phyloP scores from a whole-genome alignment of 2,329 filamentous ascomycete species.

The Pestalotiopsis sp. region DNA sequence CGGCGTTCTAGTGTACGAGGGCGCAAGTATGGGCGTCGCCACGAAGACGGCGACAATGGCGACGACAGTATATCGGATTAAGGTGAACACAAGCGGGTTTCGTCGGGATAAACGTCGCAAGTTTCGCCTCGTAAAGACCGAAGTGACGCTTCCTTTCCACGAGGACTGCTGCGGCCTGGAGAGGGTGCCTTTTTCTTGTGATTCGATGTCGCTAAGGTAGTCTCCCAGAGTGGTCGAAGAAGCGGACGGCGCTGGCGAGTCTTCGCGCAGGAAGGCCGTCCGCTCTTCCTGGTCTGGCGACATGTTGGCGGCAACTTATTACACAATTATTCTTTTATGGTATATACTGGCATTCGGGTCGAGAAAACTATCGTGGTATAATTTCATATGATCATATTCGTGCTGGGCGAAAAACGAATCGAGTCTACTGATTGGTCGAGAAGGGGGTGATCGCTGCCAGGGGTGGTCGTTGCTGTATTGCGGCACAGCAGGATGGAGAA shows the following conservation, averaged over 20 bases:
- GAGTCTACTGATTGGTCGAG: neutral
- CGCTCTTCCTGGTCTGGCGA: neutral
- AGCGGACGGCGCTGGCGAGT: neutral
- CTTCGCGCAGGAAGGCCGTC: neutral
- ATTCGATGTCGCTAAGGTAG: slow-evolving; percentile 14
- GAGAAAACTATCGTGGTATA: neutral
- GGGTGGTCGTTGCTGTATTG: neutral
- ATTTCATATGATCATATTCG: neutral
- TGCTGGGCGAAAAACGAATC: neutral
- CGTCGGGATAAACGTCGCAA: slow-evolving; percentile 22
- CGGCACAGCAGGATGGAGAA: neutral
- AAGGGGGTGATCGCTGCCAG: neutral
- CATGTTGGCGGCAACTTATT: neutral
- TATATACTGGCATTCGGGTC: neutral
- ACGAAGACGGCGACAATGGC: slow-evolving; percentile 32
- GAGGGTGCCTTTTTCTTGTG: slow-evolving; percentile 9
- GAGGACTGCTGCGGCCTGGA: slow-evolving; percentile 12
- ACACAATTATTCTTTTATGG: neutral
- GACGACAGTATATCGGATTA: slow-evolving; percentile 26
- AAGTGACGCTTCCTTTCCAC: slow-evolving; percentile 18
- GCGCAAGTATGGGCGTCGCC: slow-evolving; percentile 38
- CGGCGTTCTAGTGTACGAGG: slow-evolving; percentile 43
- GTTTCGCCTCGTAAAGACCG: slow-evolving; percentile 12
- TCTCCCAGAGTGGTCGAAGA: slow-evolving; percentile 18
- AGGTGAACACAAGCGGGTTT: slow-evolving; percentile 12